Percentiles rank a stretch among this genome's conserved stretches.
phyloP scores from a whole-genome alignment of 306 rosid genomes.

The Inga leiocalycina region DNA sequence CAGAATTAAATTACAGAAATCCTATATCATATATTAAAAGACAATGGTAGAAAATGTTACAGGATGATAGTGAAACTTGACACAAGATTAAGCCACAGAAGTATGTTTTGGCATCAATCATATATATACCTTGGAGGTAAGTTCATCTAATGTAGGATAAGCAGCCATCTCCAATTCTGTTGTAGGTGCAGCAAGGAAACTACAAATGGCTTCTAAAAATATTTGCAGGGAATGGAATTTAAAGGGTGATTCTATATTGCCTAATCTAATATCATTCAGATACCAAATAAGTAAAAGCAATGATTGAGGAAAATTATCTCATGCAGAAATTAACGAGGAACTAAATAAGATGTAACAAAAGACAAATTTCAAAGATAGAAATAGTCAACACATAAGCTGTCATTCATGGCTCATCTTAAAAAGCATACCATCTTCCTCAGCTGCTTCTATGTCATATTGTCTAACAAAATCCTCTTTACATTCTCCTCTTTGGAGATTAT shows the following conservation, averaged over 20 bases:
- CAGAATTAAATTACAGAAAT: background rate
- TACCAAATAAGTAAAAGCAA: background rate
- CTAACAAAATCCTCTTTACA: background rate
- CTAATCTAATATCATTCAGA: constrained; percentile 45
- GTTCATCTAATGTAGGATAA: constrained; percentile 94
- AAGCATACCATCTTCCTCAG: constrained; percentile 8
- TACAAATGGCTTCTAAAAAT: constrained; percentile 74
- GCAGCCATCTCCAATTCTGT: constrained; percentile 87
- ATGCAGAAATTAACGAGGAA: background rate
- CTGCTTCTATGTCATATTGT: background rate
- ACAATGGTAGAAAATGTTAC: background rate
- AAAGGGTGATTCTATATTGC: constrained; percentile 83
- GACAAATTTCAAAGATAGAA: too few relatives aligned
- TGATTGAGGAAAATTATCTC: background rate
- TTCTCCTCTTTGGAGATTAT: constrained; percentile 31
- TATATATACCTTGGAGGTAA: constrained; percentile 74
- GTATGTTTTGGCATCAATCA: constrained; percentile 10
- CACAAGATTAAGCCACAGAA: background rate
- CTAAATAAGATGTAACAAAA: too few relatives aligned
- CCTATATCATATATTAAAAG: background rate
- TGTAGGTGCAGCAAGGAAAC: constrained; percentile 60
- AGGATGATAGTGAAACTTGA: background rate
- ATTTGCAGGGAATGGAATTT: constrained; percentile 93
- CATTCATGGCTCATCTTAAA: background rate
- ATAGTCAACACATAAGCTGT: too few relatives aligned